Base-by-base conservation (phyloP, 257 asterid genomes). In the Leonotis leonurus region DNA sequence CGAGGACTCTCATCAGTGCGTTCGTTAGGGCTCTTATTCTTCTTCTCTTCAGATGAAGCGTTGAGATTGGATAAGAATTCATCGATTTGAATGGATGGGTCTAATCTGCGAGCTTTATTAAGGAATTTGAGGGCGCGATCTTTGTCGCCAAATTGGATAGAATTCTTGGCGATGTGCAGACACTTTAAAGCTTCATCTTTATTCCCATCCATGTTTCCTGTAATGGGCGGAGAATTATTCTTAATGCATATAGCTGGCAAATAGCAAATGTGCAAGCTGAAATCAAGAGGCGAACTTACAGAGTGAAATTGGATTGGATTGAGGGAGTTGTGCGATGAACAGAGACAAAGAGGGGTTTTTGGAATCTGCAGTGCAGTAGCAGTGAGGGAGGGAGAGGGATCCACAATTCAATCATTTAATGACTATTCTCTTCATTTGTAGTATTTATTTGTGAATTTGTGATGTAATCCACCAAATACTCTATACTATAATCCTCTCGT, bases 111-210 rank as follows among this genome's bases (percentile, higher is more conserved):
- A 64, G 99, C 97, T 77, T 92, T 92, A 16, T 79, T 70, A 53
- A 89, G 72, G 69, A 92, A 92, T 70, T 85, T 89, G 1, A 75
- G 44, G 51, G 95, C 96, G 37, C 97, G 93, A 73, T 33, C 66
- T 37, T 51, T 74, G 73, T 92, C 92, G 44, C 96, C 97, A 2
- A 94, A 92, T 69, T 77, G 56, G 58, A 92, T 84, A 18, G 94
- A 69, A 52, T 65, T 75, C 53, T 80, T 67, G 50, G 96, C 99
- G 63, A 92, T 89, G 65, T 79, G 62, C 78, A 89, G 63, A 75
- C 99, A 92, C 70, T 82, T 92, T 46, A 85, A 36, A 13, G 99
- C 97, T 74, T 92, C 99, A 55, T 92, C 99, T 79, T 92, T 92
- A 73, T 92, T 92, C 40, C 99, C 99, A 62, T 92, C 99, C 99